phyloP scores from a whole-genome alignment of 176 grass and related monocot genomes.

The Ensete ventricosum region DNA sequence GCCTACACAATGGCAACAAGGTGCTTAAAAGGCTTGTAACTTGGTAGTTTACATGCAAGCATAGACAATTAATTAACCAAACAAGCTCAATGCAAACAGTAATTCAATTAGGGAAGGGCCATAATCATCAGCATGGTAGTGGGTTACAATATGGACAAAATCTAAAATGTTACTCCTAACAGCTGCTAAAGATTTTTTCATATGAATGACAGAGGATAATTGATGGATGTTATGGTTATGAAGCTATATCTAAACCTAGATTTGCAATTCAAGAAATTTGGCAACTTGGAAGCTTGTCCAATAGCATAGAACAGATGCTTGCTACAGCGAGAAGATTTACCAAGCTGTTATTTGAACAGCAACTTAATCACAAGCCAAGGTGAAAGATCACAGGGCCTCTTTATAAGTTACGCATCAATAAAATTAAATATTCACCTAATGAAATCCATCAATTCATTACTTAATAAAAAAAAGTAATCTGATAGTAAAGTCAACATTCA shows the following conservation, averaged over 20 bases:
- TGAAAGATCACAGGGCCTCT: background rate
- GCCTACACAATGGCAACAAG: slow-evolving; percentile 29
- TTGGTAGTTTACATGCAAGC: background rate
- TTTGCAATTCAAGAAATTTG: background rate
- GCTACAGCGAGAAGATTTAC: background rate
- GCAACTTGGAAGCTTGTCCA: background rate
- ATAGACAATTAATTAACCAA: background rate
- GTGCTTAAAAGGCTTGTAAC: background rate
- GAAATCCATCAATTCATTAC: background rate
- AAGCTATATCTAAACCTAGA: background rate
- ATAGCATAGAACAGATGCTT: too few relatives aligned
- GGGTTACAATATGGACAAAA: too few relatives aligned
- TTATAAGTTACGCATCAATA: background rate
- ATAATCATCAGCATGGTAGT: too few relatives aligned
- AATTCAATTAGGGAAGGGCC: background rate
- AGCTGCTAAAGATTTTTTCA: too few relatives aligned
- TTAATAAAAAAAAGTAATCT: background rate
- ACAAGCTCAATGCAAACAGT: background rate
- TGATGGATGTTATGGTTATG: background rate
- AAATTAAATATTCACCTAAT: background rate
- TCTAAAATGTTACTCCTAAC: too few relatives aligned
- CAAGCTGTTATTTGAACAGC: background rate
- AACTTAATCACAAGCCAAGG: background rate
- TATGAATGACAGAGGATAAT: too few relatives aligned
- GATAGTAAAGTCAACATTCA: background rate